These are phyloP conservation scores for Talaromyces stipitatus DNA, from an alignment of 495 filamentous ascomycete genomes.

Conservation along the genomic window DNA sequence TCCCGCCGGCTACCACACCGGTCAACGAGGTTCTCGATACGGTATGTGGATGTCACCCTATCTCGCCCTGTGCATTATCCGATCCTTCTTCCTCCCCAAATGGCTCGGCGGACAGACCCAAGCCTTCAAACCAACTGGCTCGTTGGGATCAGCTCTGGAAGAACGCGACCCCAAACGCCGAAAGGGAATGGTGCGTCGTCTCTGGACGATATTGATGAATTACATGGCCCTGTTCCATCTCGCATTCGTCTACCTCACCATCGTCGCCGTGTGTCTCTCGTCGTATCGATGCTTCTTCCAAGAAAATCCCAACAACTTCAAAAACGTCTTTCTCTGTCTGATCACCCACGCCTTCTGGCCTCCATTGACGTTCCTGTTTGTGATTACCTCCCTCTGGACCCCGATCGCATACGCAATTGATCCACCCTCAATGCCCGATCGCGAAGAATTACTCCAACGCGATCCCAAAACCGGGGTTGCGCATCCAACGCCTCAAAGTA, in stretches of 20 bases:
- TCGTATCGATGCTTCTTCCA: conserved; percentile 27
- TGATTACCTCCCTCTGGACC: conserved; percentile 29
- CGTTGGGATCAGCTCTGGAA: conserved; percentile 21
- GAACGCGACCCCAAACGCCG: conserved; percentile 25
- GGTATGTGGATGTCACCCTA: conserved; percentile 42
- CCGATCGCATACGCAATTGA: conserved; percentile 37
- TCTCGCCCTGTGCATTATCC: conserved; percentile 32
- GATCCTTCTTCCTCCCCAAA: conserved; percentile 35
- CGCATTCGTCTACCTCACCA: conserved; percentile 32
- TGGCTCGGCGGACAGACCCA: conserved; percentile 32
- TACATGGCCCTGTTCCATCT: conserved; percentile 31
- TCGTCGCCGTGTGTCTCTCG: conserved; percentile 27
- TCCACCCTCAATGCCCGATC: conserved; percentile 33
- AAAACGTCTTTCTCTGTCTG: conserved; percentile 25
- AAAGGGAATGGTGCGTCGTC: conserved; percentile 21
- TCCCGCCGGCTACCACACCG: conserved; percentile 36
- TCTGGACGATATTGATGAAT: conserved; percentile 25
- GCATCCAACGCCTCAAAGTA: conserved; percentile 30
- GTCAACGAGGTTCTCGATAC: conserved; percentile 31
- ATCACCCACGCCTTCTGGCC: conserved; percentile 45
- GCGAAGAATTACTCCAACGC: conserved; percentile 32
- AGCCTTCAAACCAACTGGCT: conserved; percentile 30
- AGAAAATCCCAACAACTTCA: conserved; percentile 11
- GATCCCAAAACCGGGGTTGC: conserved; percentile 40
- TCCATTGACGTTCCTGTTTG: conserved; percentile 29